Evolutionary conservation across 495 filamentous ascomycete genomes (phyloP).

Genomic region (Penicillium canariense): DNA sequence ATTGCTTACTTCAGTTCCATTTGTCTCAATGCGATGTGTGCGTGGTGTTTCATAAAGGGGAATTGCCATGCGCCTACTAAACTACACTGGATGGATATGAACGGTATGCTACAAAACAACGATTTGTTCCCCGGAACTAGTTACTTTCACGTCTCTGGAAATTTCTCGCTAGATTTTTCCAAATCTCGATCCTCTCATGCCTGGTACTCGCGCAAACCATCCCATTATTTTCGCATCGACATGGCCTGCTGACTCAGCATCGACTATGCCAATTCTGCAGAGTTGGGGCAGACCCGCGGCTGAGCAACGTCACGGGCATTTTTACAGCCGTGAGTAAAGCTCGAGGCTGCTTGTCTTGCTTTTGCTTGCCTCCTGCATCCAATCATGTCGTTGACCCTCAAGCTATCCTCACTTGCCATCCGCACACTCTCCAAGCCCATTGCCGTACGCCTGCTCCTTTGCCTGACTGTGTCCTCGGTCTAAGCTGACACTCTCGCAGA

Average conservation of each 20-base stretch:
- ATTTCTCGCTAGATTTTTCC: no score
- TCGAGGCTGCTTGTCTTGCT: slow-evolving; percentile 1
- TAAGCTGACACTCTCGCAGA: slow-evolving; percentile 58
- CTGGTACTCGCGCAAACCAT: no score
- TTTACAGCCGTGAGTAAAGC: slow-evolving; percentile 13
- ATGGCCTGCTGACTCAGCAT: slow-evolving; percentile 12
- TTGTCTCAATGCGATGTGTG: no score
- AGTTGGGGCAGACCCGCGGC: not conserved
- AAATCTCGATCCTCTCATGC: no score
- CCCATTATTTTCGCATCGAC: no score
- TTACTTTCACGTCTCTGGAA: no score
- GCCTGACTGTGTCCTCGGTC: slow-evolving; percentile 30
- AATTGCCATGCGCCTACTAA: no score
- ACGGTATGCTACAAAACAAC: no score
- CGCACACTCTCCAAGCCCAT: slow-evolving; percentile 72
- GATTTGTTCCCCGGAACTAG: no score
- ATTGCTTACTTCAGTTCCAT: no score
- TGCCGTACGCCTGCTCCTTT: slow-evolving; percentile 49
- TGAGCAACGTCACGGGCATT: slow-evolving; percentile 9
- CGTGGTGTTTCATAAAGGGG: no score
- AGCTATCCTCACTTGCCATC: slow-evolving; percentile 65
- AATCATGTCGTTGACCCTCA: slow-evolving; percentile 59
- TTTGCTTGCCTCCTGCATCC: not conserved
- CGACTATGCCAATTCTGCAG: not conserved
- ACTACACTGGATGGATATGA: no score